Base-by-base conservation (phyloP, 495 filamentous ascomycete species). In the Talaromyces nanjingensis region DNA sequence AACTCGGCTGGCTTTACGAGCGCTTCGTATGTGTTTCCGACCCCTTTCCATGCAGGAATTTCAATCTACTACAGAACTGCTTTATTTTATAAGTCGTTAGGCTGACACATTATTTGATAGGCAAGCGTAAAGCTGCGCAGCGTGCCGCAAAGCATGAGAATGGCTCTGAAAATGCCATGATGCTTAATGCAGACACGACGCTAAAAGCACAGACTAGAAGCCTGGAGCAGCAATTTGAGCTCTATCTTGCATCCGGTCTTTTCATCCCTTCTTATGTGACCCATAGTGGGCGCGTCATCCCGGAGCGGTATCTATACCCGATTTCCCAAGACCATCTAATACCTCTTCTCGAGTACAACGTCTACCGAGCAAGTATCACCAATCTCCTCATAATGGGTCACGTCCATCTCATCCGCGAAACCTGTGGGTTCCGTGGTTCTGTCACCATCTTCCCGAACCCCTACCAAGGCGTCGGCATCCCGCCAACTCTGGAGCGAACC, bases 401-500 rank as follows among this genome's bases (percentile, higher is more conserved):
- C 29, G 9, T 59, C 7, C 56, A 59, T 37, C 27, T 69, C 70
- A 65, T 27, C 61, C 16, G 49, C 8, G 18, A 59, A 31, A 59
- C 27, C 2, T 59, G 56, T 9, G 56, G 56, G 8, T 59, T 59
- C 29, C 31, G 25, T 3, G 34, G 25, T 42, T 57, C 14, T 12
- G 34, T 53, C 53, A 68, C 64, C 2, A 53, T 60, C 2, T 62
- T 42, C 0, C 67, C 67, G 1, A 63, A 60, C 37, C 64, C 59
- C 1, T 22, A 64, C 47, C 54, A 69, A 7, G 57, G 63, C 57
- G 42, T 64, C 27, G 56, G 65, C 9, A 58, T 76, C 16, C 81
- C 83, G 0, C 67, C 68, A 0, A 73, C 70, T 59, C 74, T 87
- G 2, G 74, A 74, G 2, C 81, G 81, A 1, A 86, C 84, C 2